Evolutionary conservation across 2,329 filamentous ascomycete genomes (phyloP).

Genomic region (Geosmithia putterillii): DNA sequence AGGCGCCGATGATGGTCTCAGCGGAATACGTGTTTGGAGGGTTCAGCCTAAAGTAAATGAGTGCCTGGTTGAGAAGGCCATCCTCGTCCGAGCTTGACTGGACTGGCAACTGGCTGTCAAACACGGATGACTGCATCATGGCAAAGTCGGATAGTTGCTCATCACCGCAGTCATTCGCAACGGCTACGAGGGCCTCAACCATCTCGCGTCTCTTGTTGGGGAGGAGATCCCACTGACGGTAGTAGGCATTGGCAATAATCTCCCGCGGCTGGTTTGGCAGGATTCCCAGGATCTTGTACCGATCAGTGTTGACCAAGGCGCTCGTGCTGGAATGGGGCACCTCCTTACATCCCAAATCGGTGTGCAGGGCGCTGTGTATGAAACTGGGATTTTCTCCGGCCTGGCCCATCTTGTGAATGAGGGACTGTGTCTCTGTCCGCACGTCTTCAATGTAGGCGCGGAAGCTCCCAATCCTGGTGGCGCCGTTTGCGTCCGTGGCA

Average conservation of each 20-base stretch:
- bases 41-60: slow-evolving; percentile 19
- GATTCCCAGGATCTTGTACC: slow-evolving; percentile 23
- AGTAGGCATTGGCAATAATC: slow-evolving; percentile 24
- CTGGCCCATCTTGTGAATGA: slow-evolving; percentile 22
- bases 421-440: slow-evolving; percentile 32
- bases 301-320: slow-evolving; percentile 15
- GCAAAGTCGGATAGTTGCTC: slow-evolving; percentile 22
- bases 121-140: slow-evolving; percentile 23
- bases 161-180: slow-evolving; percentile 21
- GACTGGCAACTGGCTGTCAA: slow-evolving; percentile 19
- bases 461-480: slow-evolving; percentile 25
- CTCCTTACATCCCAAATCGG: slow-evolving; percentile 16
- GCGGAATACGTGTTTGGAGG: slow-evolving; percentile 21
- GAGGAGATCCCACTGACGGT: slow-evolving; percentile 23
- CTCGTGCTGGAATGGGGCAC: slow-evolving; percentile 13
- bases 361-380: slow-evolving; percentile 17
- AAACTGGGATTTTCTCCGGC: slow-evolving; percentile 14
- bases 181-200: slow-evolving; percentile 17
- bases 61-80: slow-evolving; percentile 17
- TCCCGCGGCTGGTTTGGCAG: slow-evolving; percentile 21
- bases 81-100: slow-evolving; percentile 16
- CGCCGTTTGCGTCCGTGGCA: slow-evolving; percentile 15
- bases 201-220: slow-evolving; percentile 15
- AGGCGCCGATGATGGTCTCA: slow-evolving; percentile 20
- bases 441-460: slow-evolving; percentile 38